Conservation (phyloP, 1,139 yeast genomes). For the Yamadazyma atlantica region DNA sequence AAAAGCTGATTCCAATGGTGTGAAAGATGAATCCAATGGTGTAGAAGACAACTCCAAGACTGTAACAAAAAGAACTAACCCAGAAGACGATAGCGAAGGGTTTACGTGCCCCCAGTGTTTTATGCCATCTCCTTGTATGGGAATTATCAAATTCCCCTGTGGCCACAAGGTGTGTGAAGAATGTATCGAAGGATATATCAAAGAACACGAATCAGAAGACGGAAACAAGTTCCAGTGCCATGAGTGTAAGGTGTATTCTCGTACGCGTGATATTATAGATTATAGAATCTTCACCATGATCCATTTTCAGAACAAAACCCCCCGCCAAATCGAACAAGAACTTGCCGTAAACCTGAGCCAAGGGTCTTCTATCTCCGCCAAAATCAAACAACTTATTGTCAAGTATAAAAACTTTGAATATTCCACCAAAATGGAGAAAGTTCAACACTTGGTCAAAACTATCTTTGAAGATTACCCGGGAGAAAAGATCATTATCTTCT, state of each 20-base stretch:
- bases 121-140: conserved; percentile 47
- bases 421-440: conserved; percentile 57
- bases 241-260: conserved; percentile 43
- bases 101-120: conserved; percentile 69
- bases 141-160: conserved; percentile 48
- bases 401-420: conserved; percentile 35
- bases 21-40: conserved; percentile 1
- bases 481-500: conserved; percentile 75
- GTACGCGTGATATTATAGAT: conserved; percentile 46
- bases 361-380: conserved; percentile 13
- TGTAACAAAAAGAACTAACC: background rate
- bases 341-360: conserved; percentile 9
- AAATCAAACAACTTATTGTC: conserved; percentile 26
- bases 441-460: conserved; percentile 44
- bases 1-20: no score
- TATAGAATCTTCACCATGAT: conserved; percentile 53
- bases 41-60: background rate
- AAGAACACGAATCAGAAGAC: conserved; percentile 35
- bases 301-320: conserved; percentile 22
- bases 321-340: conserved; percentile 9
- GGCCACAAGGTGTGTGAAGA: conserved; percentile 69
- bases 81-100: conserved; percentile 5
- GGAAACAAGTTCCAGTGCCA: conserved; percentile 52
- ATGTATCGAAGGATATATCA: conserved; percentile 56
- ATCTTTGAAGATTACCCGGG: conserved; percentile 43